Percentiles rank a stretch among this genome's conserved stretches.
Evolutionary conservation across 805 yeast genomes (phyloP).

Genomic region (Jamesozyma lodderae): DNA sequence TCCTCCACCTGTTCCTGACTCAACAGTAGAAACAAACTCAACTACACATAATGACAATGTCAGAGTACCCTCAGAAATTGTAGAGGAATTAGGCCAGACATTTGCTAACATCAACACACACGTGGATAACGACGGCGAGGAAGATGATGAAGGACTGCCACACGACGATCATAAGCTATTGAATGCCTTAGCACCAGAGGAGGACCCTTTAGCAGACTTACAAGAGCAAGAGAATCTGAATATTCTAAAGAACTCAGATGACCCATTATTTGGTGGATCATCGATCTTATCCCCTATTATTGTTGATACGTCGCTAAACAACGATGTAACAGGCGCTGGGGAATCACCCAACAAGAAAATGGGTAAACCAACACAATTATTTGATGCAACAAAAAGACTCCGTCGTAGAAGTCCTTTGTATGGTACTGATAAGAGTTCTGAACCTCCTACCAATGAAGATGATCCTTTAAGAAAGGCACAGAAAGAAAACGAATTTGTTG

Average conservation of each 20-base stretch:
- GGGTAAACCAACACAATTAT: constrained; percentile 3
- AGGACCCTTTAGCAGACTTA: constrained; percentile 36
- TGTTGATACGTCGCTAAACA: constrained; percentile 3
- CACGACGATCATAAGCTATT: constrained; percentile 7
- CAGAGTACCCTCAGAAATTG: not conserved
- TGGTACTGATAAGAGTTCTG: constrained; percentile 14
- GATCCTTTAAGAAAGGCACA: constrained; percentile 30
- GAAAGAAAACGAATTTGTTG: constrained; percentile 26
- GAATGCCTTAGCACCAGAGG: constrained; percentile 23
- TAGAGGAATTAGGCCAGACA: constrained; percentile 12
- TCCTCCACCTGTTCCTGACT: not conserved
- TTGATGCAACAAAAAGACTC: constrained; percentile 40
- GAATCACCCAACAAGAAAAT: constrained; percentile 16
- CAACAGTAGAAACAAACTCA: not conserved
- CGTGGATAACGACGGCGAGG: not conserved
- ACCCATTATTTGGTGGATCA: constrained; percentile 29
- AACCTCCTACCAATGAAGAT: constrained; percentile 4
- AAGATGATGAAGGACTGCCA: constrained; percentile 1
- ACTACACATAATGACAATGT: not conserved
- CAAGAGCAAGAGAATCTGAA: constrained; percentile 29
- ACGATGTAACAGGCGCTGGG: constrained; percentile 7
- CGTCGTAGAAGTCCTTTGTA: constrained; percentile 29
- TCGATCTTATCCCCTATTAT: constrained; percentile 15
- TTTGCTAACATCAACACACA: constrained; percentile 9
- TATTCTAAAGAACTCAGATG: constrained; percentile 21